Evolutionary conservation across 1,284 basidiomycete genomes (phyloP), one percentile per base, ranked within the genome.

Genomic region (Waitea zeae): DNA sequence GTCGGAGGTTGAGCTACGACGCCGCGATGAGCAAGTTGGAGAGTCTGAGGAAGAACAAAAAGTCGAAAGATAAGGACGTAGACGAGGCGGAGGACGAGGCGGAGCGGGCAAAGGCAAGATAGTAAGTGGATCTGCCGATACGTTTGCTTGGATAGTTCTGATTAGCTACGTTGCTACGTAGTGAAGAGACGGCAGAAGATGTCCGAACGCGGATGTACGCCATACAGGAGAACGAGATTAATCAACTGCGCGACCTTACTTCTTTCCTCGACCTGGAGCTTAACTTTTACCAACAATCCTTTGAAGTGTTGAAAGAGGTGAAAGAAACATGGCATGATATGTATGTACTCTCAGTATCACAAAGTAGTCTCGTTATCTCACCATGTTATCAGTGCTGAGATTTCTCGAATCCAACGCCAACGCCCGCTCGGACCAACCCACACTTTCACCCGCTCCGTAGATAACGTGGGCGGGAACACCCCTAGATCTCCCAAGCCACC

Each of bases 151-250:
- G n/a, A n/a, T n/a, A n/a, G n/a, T n/a, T n/a, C n/a, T 31, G 30
- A 14, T 11, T 17, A 9, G 15, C 12, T 14, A 9, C 22, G 20
- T 12, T 17, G 12, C 11, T 29, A 31, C 27, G 4, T 42, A 88
- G 84, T 44, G 82, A 89, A 37, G 83, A 92, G 51, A 73, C 77
- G 0, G 64, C 70, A 14, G 80, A 87, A 48, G 83, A 89, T 40
- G 67, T 87, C 1, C 73, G 70, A 15, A 64, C 65, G 1, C 68
- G 79, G 19, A 82, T 89, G 66, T 63, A 69, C 35, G 62, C 59
- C 0, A 78, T 92, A 32, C 80, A 86, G 49, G 73, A 83, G 43
- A 71, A 75, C 36, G 84, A 89, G 48, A 58, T 70, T 24, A 54
- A 62, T 20, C 78, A 84, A 44, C 61, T 78, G 3, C 66, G 64